Conservation (phyloP, 768 basidiomycete species). For the Leccinum subtestaceum region DNA sequence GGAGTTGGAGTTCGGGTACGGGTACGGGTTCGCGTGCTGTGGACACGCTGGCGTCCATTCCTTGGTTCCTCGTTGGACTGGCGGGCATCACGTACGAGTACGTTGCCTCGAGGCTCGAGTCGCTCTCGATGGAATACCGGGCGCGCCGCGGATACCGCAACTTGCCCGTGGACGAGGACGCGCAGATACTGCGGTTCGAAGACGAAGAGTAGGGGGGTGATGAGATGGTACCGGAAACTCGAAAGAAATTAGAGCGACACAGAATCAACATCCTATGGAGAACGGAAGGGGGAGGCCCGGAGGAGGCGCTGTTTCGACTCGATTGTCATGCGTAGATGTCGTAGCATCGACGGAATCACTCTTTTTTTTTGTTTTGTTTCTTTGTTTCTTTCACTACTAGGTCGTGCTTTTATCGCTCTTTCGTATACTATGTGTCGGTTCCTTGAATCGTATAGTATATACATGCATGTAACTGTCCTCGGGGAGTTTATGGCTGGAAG, state of each 20-base stretch:
- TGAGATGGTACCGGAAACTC: neutral
- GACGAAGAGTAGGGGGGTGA: slow-evolving; percentile 53
- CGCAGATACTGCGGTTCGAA: slow-evolving; percentile 80
- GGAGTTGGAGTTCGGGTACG: neutral
- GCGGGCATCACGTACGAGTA: slow-evolving; percentile 71
- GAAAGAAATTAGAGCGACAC: neutral
- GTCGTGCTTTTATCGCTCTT: neutral
- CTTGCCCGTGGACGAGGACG: slow-evolving; percentile 83
- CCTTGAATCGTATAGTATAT: neutral
- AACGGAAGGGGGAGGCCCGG: neutral
- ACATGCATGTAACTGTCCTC: neutral
- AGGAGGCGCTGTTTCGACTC: neutral
- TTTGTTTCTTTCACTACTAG: neutral
- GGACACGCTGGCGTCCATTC: slow-evolving; percentile 80
- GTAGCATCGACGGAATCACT: neutral
- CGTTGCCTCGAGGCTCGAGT: slow-evolving; percentile 48
- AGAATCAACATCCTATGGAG: neutral
- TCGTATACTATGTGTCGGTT: neutral
- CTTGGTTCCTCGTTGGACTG: slow-evolving; percentile 85
- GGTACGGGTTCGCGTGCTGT: slow-evolving; percentile 45
- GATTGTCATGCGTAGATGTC: neutral
- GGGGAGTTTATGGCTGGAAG: too few species aligned
- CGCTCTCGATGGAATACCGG: slow-evolving; percentile 37
- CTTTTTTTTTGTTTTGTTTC: neutral
- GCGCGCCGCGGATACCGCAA: slow-evolving; percentile 69